Conservation (phyloP, 2,329 filamentous ascomycete genomes). For the Dendryphion nanum region DNA sequence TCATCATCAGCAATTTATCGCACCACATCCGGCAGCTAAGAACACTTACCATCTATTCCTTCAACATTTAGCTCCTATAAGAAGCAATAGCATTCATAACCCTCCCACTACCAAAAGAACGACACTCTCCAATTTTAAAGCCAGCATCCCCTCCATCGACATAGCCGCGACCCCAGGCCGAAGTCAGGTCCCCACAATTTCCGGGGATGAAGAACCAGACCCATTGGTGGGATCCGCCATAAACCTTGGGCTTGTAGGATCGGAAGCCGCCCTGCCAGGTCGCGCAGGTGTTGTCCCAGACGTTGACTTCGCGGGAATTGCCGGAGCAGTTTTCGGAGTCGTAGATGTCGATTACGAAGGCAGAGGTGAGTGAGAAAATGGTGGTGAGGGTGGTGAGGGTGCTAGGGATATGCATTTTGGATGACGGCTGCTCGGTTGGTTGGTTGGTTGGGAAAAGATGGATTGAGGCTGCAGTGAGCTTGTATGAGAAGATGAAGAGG, state of each 20-base stretch:
- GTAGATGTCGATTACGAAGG: constrained; percentile 2
- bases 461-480: not conserved
- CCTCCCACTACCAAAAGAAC: no score
- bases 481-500: no score
- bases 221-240: constrained; percentile 4
- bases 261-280: constrained; percentile 8
- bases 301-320: constrained; percentile 4
- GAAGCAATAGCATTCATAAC: no score
- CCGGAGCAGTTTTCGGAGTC: constrained; percentile 1
- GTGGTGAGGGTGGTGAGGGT: constrained; percentile 1
- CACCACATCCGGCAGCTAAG: no score
- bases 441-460: not conserved
- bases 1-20: no score
- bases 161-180: no score
- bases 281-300: constrained; percentile 12
- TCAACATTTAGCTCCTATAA: no score
- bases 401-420: constrained; percentile 1
- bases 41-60: no score
- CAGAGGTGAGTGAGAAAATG: not conserved
- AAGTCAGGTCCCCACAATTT: constrained; percentile 6
- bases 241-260: constrained; percentile 6
- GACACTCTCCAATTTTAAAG: no score
- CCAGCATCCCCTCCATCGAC: no score
- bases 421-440: no score
- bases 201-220: constrained; percentile 6